Base-by-base conservation (phyloP, 148 eudicot species). In the Polygonum aviculare region DNA sequence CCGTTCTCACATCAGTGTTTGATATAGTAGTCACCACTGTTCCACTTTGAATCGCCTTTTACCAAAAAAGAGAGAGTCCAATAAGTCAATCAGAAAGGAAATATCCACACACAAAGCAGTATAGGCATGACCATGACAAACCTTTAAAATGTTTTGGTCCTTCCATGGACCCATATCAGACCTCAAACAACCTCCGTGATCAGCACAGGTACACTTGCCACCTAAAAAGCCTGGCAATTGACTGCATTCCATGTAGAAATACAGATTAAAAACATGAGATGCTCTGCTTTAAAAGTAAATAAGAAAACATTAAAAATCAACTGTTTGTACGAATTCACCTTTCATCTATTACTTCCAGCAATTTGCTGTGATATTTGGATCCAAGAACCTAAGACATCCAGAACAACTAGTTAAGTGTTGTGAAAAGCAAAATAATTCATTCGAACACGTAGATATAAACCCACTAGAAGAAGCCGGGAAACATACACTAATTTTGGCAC, bases 141-240 rank as follows among this genome's bases (percentile, higher is more conserved):
- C 96, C 92, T 93, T 87, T 26, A 88, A 31, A 22, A 91, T 80
- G 40, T 83, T 82, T 51, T 80, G 91, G 80, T 93, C 88, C 69
- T 86, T 89, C 97, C 98, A 93, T 57, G 98, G 98, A 48, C 98
- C 98, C 84, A 87, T 93, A 71, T 85, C 83, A 48, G 97, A 93
- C 80, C 84, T 83, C 83, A 93, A 74, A 77, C 98, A 93, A 78
- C 97, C 90, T 69, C 98, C 97, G 63, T 88, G 78, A 75, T 80
- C 86, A 41, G 85, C 86, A 85, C 98, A 93, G 22, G 78, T 80
- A 82, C 98, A 93, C 70, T 81, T 82, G 74, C 98, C 98, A 41
- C 97, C 98, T 26, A 93, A 80, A 77, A 88, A 90, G n/a, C 85
- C 85, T 7, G 98, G 98, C 79, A 93, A 82, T 81, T 93, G 88